Base-by-base conservation (phyloP, 2,329 filamentous ascomycete species). In the Rhexocercosporidium sp. region DNA sequence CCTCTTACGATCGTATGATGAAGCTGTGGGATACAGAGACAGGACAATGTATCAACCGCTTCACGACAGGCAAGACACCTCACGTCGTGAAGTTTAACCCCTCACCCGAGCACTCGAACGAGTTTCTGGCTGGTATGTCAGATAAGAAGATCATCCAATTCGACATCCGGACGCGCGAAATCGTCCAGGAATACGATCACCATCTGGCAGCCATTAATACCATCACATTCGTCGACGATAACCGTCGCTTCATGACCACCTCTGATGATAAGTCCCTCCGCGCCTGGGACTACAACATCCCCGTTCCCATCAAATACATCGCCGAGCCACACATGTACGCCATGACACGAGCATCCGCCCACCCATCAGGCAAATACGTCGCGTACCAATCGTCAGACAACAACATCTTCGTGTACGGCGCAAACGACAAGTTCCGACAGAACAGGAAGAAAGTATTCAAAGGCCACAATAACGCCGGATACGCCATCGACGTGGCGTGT, bases 131-230 rank as follows among this genome's bases (percentile, higher is more conserved):
- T 1, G 96, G 96, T 75, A 96, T 98, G 93, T 96, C 93, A 44
- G 95, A 99, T 80, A 99, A 99, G 84, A 97, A 97, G 84, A 99
- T 99, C 73, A 86, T 99, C 49, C 96, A 99, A 77, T 99, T 96
- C 80, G 96, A 99, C 79, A 94, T 90, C 1, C 88, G 96, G 31
- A 89, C 90, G 7, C 81, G 84, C 68, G 89, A 96, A 75, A 86
- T 96, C 66, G 92, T 97, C 14, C 96, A 99, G 77, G 96, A 98
- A 82, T 99, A 99, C 81, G 95, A 99, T 77, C 96, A 99, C 79
- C 96, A 99, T 79, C 83, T 99, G 69, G 96, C 94, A n/a, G 93
- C 96, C 27, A 91, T 99, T 83, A 99, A 99, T 82, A 98, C 96
- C 11, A 93, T 99, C 72, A 96, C 93, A 4, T 99, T 98, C 79